A percentile compares a stretch with the other conserved stretches of the same genome.
These are phyloP conservation scores for Collybiopsis luxurians DNA, from an alignment of 768 basidiomycete genomes.

Conservation along the genomic window DNA sequence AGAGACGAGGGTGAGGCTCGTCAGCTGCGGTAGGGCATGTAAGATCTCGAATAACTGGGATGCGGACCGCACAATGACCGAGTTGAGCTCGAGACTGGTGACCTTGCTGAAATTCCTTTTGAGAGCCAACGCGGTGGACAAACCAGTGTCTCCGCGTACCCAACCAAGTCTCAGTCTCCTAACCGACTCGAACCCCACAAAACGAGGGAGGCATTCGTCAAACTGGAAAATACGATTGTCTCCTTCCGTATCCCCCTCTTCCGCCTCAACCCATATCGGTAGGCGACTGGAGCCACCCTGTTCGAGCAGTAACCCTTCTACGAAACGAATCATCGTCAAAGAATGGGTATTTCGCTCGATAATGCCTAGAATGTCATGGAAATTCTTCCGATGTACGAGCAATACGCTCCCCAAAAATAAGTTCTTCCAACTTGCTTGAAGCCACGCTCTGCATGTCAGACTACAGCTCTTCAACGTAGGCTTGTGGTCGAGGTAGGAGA, in stretches of 20 bases:
- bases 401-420: neutral
- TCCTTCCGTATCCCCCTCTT: too few species aligned
- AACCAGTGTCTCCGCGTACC: constrained; percentile 1
- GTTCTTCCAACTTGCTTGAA: neutral
- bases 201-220: neutral
- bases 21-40: neutral
- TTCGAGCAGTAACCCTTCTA: neutral
- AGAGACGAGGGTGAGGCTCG: neutral
- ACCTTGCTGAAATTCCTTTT: constrained; percentile 1
- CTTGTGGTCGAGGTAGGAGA: neutral
- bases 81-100: constrained; percentile 3
- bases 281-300: constrained; percentile 4
- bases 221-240: too few species aligned
- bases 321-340: constrained; percentile 1
- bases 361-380: neutral
- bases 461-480: neutral
- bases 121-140: neutral
- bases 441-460: constrained; percentile 2
- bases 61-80: neutral
- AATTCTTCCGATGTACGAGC: neutral
- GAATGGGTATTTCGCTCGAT: neutral
- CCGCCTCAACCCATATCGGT: neutral
- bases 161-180: neutral
- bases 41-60: constrained; percentile 6
- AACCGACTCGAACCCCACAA: neutral